A percentile compares a stretch with the other conserved stretches of the same genome.
Evolutionary conservation across 306 rosid genomes (phyloP).

Genomic region (Prunus padus): DNA sequence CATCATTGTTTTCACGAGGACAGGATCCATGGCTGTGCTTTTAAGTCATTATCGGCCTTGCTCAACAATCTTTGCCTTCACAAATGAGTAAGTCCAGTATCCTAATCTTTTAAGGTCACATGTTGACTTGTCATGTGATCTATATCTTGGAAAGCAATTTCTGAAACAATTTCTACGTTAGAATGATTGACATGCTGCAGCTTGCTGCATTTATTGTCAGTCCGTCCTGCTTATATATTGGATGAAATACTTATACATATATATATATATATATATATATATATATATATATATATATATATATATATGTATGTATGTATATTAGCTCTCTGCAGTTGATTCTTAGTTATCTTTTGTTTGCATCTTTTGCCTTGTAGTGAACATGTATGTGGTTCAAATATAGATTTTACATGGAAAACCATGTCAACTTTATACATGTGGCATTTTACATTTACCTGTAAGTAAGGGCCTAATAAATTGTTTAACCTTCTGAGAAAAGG

Average conservation of each 20-base stretch:
- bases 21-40: slow-evolving; percentile 92
- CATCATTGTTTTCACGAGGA: slow-evolving; percentile 85
- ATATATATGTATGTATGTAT: background rate
- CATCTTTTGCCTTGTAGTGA: background rate
- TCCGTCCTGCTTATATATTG: background rate
- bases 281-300: background rate
- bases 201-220: background rate
- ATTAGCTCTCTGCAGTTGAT: background rate
- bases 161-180: background rate
- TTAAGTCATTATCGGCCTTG: slow-evolving; percentile 84
- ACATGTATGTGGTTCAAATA: background rate
- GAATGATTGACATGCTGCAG: background rate
- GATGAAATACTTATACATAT: background rate
- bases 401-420: background rate
- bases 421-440: background rate
- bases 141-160: background rate
- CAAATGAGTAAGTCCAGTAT: slow-evolving; percentile 74
- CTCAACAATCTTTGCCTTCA: slow-evolving; percentile 96
- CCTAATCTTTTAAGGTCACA: slow-evolving; percentile 5
- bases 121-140: background rate
- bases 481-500: background rate
- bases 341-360: background rate
- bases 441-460: background rate
- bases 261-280: background rate
- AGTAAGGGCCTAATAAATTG: background rate